Evolutionary conservation across 257 asterid species (phyloP).

Genomic region (Solanum sparsipilum): DNA sequence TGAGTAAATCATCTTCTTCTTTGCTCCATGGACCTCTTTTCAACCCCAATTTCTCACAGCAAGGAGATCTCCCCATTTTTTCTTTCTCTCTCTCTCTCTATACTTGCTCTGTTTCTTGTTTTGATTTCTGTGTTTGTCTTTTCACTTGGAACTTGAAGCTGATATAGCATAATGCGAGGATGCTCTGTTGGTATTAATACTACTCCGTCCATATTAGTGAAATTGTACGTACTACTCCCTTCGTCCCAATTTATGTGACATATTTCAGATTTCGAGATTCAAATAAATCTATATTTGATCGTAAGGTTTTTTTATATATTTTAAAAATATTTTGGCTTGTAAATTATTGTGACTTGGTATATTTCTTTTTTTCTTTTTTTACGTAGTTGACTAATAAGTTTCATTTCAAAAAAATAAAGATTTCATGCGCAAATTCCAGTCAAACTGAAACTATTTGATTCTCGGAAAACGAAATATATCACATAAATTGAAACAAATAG

Average conservation of each 20-base stretch:
- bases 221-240: too few species aligned
- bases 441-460: too few species aligned
- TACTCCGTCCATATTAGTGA: background rate
- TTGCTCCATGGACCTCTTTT: slow-evolving; percentile 33
- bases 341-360: background rate
- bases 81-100: background rate
- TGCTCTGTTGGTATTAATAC: background rate
- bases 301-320: too few species aligned
- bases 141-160: background rate
- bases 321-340: too few species aligned
- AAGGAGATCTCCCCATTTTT: slow-evolving; percentile 26
- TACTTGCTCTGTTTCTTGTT: background rate
- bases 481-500: too few species aligned
- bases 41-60: slow-evolving; percentile 25
- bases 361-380: too few species aligned
- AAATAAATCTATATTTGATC: too few species aligned
- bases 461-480: too few species aligned
- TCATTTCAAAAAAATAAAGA: too few species aligned
- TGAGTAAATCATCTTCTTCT: slow-evolving; percentile 23
- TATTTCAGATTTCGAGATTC: rapidly evolving
- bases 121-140: background rate
- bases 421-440: too few species aligned
- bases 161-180: background rate
- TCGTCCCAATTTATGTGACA: background rate
- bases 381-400: too few species aligned